These are phyloP conservation scores for Pezicula neosporulosa DNA, from an alignment of 2,329 filamentous ascomycete species.

Conservation along the genomic window DNA sequence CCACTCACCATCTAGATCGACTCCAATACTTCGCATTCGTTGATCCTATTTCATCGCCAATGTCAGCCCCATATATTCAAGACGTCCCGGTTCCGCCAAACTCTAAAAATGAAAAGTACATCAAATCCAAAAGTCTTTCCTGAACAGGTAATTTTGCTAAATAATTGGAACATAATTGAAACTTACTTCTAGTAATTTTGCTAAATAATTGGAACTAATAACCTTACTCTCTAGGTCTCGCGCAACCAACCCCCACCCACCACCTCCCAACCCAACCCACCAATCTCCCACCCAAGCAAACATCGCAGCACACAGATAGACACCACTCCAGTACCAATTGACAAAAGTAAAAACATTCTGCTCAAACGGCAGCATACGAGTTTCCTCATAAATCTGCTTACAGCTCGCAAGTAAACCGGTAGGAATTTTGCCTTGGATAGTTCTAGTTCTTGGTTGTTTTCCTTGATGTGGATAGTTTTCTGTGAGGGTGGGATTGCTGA, in stretches of 20 bases:
- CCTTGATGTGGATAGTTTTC: neutral
- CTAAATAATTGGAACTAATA: too few relatives aligned
- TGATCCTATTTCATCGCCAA: neutral
- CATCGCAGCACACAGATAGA: too few relatives aligned
- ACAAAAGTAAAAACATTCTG: constrained; percentile 44
- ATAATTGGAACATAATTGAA: constrained; percentile 2
- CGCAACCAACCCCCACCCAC: too few relatives aligned
- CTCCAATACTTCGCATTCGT: neutral
- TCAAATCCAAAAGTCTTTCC: neutral
- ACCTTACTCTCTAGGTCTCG: too few relatives aligned
- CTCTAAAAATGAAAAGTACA: too few relatives aligned
- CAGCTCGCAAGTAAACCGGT: constrained; percentile 35
- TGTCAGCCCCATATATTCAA: neutral
- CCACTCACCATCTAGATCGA: constrained; percentile 5
- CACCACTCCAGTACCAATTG: constrained; percentile 42
- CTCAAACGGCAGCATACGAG: constrained; percentile 35
- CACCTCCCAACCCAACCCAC: too few relatives aligned
- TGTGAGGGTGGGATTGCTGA: neutral
- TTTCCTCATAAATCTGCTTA: constrained; percentile 40
- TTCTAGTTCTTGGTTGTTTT: neutral
- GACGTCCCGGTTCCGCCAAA: neutral
- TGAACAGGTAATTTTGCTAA: neutral
- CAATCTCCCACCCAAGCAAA: too few relatives aligned
- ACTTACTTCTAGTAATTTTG: constrained; percentile 21
- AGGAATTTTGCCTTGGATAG: constrained; percentile 37